These are phyloP conservation scores for Wallemia ichthyophaga DNA, from an alignment of 1,284 basidiomycete genomes.

Conservation along the genomic window DNA sequence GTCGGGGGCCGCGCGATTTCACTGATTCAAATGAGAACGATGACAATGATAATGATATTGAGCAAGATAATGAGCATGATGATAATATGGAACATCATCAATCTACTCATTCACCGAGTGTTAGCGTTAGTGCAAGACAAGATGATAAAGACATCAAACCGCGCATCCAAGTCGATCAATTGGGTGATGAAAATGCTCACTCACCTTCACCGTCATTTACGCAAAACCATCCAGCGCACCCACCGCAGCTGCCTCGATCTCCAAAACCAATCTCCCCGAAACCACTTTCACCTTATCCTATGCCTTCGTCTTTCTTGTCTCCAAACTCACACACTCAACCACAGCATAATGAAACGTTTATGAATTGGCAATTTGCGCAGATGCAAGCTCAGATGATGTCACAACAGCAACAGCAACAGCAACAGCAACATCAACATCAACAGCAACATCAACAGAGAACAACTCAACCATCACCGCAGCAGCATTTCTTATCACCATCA, in stretches of 20 bases:
- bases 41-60: conserved; percentile 19
- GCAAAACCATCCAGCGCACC: not conserved
- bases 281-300: not conserved
- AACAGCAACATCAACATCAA: not conserved
- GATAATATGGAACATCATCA: not conserved
- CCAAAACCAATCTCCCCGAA: not conserved
- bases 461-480: not conserved
- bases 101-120: too few species aligned
- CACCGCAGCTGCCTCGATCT: not conserved
- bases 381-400: not conserved
- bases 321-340: not conserved
- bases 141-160: not conserved
- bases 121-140: too few species aligned
- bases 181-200: not conserved
- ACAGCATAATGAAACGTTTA: not conserved
- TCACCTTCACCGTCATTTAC: not conserved
- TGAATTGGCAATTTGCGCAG: not conserved
- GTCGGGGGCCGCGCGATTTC: conserved; percentile 21
- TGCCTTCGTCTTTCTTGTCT: not conserved
- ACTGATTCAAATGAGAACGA: conserved; percentile 16
- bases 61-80: conserved; percentile 16
- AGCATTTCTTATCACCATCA: not conserved
- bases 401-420: not conserved
- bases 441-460: too few species aligned
- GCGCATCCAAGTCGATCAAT: not conserved